Evolutionary conservation across 2,329 filamentous ascomycete species (phyloP), one percentile per base, ranked within the genome.

Genomic region (Blastomyces silverae): DNA sequence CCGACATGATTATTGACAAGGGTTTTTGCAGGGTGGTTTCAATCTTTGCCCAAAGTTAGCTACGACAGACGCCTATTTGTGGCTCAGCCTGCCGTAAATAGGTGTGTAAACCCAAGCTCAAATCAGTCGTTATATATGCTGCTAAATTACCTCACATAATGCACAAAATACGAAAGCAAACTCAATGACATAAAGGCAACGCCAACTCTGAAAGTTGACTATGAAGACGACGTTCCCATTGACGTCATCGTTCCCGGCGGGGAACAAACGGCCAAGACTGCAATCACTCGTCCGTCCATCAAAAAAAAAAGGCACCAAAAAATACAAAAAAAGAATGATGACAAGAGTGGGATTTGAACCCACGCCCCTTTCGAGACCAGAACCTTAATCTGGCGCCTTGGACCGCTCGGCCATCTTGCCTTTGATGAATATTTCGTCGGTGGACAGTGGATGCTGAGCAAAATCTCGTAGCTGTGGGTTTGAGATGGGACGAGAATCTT

Each of bases 311-410:
- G 10, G 6, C 10, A 28, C 15, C 13, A 15, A 11, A 53, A 53
- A 0, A 37, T n/a, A 11, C 11, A 22, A 37, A 8, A 28, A 39
- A 57, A 57, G 22, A 22, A 56, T 57, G 55, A 7, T 57, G 55
- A 57, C 55, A 39, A 57, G 55, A 57, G 55, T 57, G 55, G 55
- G 55, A 57, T 39, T 57, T 31, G 55, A 57, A 57, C 55, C 55
- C 55, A 57, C 55, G 55, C 55, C 55, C 55, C 55, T 57, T 39
- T 57, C 55, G 55, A 57, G 55, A 57, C 55, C 55, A 57, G 55
- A 57, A 57, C 55, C 55, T 57, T 57, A 57, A 57, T 57, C 55
- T 57, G 55, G 55, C 55, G 55, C 55, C 55, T 57, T 57, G 31
- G 53, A 57, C 55, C 55, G 55, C 55, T 57, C 55, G 55, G 55